Evolutionary conservation across 208 protist genomes (phyloP).

Genomic region (Polymyxa betae): DNA sequence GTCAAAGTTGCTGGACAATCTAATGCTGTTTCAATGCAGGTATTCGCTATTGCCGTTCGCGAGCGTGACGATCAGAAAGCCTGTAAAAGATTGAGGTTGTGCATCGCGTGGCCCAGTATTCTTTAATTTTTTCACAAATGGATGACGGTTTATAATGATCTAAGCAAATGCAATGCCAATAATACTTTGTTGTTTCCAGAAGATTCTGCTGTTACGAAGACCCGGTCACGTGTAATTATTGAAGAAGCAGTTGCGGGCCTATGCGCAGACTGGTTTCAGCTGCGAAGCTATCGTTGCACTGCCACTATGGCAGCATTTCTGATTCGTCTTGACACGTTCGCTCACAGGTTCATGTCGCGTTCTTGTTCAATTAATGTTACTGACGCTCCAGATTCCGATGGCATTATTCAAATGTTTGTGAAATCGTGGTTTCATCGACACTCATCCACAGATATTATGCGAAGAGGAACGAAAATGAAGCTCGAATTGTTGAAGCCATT

Average conservation of each 20-base stretch:
- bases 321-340: background rate
- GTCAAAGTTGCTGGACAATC: background rate
- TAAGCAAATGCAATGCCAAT: background rate
- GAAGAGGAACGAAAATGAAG: constrained; percentile 34
- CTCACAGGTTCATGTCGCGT: background rate
- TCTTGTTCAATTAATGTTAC: background rate
- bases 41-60: background rate
- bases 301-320: background rate
- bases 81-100: background rate
- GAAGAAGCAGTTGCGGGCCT: background rate
- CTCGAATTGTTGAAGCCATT: background rate
- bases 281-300: background rate
- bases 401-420: background rate
- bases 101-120: background rate
- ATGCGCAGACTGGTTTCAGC: background rate
- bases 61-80: background rate
- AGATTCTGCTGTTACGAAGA: background rate
- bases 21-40: background rate
- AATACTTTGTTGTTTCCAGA: background rate
- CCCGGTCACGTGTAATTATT: background rate
- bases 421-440: constrained; percentile 6
- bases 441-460: background rate
- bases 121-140: background rate
- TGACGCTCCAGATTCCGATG: background rate
- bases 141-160: background rate